Conservation (phyloP, 2,329 filamentous ascomycete species). For the Myriosclerotinia duriaeana region DNA sequence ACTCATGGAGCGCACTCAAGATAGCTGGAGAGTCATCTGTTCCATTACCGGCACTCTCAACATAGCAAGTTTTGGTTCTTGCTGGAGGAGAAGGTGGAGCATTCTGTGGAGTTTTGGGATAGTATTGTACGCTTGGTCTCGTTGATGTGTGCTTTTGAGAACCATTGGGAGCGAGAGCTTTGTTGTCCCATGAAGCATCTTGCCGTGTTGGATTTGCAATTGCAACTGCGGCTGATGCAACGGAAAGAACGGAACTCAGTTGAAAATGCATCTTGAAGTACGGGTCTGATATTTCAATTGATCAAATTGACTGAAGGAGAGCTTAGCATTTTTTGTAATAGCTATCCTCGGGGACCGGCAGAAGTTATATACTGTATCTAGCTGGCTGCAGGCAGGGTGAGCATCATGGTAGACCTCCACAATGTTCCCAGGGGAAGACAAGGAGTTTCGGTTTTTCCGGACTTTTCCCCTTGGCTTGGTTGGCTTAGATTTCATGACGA, state of each 20-base stretch:
- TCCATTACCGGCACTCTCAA: slow-evolving; percentile 34
- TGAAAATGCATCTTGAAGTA: slow-evolving; percentile 37
- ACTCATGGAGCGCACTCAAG: slow-evolving; percentile 54
- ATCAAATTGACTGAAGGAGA: background rate
- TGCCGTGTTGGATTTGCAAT: slow-evolving; percentile 32
- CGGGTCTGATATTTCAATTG: background rate
- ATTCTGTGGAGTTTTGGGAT: slow-evolving; percentile 32
- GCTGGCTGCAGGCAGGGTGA: background rate
- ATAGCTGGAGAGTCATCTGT: slow-evolving; percentile 47
- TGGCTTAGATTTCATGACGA: slow-evolving; percentile 4
- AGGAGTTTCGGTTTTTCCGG: slow-evolving; percentile 18
- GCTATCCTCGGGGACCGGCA: background rate
- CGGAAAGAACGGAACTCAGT: slow-evolving; percentile 29
- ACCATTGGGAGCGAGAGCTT: slow-evolving; percentile 20
- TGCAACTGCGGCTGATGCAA: slow-evolving; percentile 32
- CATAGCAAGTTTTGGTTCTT: slow-evolving; percentile 35
- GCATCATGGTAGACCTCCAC: slow-evolving; percentile 7
- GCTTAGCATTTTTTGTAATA: background rate
- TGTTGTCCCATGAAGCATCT: slow-evolving; percentile 20
- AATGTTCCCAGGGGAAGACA: background rate
- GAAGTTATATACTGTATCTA: slow-evolving; percentile 17
- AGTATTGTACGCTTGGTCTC: slow-evolving; percentile 32
- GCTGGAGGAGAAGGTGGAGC: slow-evolving; percentile 28
- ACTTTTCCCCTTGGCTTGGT: background rate
- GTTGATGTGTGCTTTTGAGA: slow-evolving; percentile 29